Base-by-base conservation (phyloP, 257 asterid genomes). In the Phtheirospermum japonicum region DNA sequence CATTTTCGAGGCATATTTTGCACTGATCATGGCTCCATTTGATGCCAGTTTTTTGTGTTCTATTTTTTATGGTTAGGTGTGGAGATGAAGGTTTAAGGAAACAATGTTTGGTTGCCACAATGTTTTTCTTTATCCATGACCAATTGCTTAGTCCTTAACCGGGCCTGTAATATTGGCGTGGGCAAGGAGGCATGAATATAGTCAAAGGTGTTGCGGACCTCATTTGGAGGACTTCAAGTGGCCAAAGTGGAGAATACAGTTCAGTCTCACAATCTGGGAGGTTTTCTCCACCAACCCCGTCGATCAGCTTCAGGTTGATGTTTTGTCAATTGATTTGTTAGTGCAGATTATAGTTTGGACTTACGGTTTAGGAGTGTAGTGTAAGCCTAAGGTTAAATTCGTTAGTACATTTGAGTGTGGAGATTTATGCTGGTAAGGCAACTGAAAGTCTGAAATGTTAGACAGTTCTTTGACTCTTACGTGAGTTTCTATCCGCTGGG, bases 151-250 rank as follows among this genome's bases (percentile, higher is more conserved):
- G 71, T 80, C 73, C 72, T 64, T 81, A 75, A 71, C 53, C 54
- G 69, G 43, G 69, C 63, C 56, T 40, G 58, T 74, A 18, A 76
- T 42, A 66, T 53, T 46, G 37, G 70, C 46, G 33, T 63, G 75
- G 28, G 65, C 62, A 60, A 74, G 80, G 80, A 72, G 85, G 68
- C 70, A 92, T 92, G 99, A 89, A 92, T 71, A 79, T 89, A 36
- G 99, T 92, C 17, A 89, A 79, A 82, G 99, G 99, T 57, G 97
- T 89, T 8, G 95, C 97, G n/a, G 95, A 84, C 70, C 90, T 92
- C 77, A 77, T 92, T 61, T 80, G 96, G 78, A 80, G 90, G 85
- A 65, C 82, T 43, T 86, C 98, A 7, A 69, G 77, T 77, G 86
- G 80, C 68, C 92, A 82, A 55, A 82, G 71, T 79, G 85, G 80